phyloP scores from a whole-genome alignment of 2,329 filamentous ascomycete genomes.

The Botryotinia calthae region DNA sequence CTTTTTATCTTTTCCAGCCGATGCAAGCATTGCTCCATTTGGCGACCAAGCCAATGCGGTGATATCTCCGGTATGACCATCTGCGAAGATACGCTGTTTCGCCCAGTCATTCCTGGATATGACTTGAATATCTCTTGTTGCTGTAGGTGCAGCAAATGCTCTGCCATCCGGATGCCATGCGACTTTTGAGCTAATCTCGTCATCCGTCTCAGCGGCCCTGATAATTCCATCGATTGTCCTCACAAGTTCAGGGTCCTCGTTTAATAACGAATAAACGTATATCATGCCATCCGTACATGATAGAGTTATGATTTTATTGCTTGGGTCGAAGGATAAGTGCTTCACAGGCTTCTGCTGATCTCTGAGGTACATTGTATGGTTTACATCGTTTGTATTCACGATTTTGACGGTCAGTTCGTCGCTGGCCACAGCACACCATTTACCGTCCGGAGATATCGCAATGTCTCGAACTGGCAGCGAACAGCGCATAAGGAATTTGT shows the following conservation, averaged over 20 bases:
- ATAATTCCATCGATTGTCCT: conserved; percentile 85
- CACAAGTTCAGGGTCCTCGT: conserved; percentile 76
- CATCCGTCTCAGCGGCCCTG: conserved; percentile 70
- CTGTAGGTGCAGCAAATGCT: conserved; percentile 82
- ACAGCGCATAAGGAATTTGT: conserved; percentile 77
- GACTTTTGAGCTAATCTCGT: conserved; percentile 70
- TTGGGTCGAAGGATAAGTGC: conserved; percentile 83
- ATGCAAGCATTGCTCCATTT: conserved; percentile 83
- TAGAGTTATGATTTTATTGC: conserved; percentile 70
- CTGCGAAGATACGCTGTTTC: conserved; percentile 74
- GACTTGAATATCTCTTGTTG: conserved; percentile 78
- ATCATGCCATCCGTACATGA: conserved; percentile 87
- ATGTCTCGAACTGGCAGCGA: conserved; percentile 86
- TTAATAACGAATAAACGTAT: conserved; percentile 82
- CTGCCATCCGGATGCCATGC: conserved; percentile 94
- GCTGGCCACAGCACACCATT: conserved; percentile 94
- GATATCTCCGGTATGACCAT: conserved; percentile 79
- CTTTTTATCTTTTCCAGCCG: conserved; percentile 65
- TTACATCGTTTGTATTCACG: conserved; percentile 77
- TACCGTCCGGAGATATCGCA: conserved; percentile 72
- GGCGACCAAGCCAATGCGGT: conserved; percentile 90
- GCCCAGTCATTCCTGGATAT: conserved; percentile 90
- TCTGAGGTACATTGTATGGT: conserved; percentile 70
- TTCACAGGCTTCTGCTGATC: conserved; percentile 88
- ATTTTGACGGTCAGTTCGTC: conserved; percentile 92